These are phyloP conservation scores for Globisporangium cederbergense DNA, from an alignment of 352 stramenopile genomes.

Conservation along the genomic window DNA sequence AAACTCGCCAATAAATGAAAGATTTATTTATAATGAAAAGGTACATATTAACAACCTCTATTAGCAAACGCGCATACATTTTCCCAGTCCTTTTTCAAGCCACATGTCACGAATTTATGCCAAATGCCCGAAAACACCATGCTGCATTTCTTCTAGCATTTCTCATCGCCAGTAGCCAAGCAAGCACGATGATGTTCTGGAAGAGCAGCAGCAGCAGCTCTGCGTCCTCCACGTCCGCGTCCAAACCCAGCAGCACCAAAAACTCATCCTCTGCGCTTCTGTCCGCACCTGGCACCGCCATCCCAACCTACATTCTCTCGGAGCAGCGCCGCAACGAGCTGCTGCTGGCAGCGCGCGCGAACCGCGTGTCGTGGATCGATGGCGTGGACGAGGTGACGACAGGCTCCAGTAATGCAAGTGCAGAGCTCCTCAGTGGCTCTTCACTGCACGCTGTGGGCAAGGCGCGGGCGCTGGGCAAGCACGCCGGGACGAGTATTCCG, in stretches of 20 bases:
- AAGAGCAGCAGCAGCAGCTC: constrained; percentile 22
- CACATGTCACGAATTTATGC: not conserved
- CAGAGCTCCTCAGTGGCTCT: not conserved
- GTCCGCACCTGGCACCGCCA: not conserved
- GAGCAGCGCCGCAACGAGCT: constrained; percentile 71
- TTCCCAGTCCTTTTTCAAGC: not conserved
- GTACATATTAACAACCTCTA: not conserved
- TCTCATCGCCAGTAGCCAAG: not conserved
- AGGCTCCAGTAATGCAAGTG: not conserved
- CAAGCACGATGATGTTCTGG: constrained; percentile 40
- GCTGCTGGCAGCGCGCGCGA: constrained; percentile 63
- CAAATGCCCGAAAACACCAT: not conserved
- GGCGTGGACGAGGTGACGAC: constrained; percentile 25
- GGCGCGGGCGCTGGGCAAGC: not conserved
- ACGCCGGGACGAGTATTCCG: constrained; percentile 14
- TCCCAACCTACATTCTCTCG: constrained; percentile 48
- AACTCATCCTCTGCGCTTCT: not conserved
- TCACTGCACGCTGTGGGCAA: not conserved
- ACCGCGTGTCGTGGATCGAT: constrained; percentile 72
- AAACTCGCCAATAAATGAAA: no score
- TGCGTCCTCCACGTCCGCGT: constrained; percentile 14
- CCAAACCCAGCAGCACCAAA: not conserved
- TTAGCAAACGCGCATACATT: not conserved
- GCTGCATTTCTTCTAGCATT: not conserved
- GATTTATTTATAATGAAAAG: not conserved